Evolutionary conservation across 1,284 basidiomycete genomes (phyloP), one percentile per base, ranked within the genome.

Genomic region (Polyporus tsugae): DNA sequence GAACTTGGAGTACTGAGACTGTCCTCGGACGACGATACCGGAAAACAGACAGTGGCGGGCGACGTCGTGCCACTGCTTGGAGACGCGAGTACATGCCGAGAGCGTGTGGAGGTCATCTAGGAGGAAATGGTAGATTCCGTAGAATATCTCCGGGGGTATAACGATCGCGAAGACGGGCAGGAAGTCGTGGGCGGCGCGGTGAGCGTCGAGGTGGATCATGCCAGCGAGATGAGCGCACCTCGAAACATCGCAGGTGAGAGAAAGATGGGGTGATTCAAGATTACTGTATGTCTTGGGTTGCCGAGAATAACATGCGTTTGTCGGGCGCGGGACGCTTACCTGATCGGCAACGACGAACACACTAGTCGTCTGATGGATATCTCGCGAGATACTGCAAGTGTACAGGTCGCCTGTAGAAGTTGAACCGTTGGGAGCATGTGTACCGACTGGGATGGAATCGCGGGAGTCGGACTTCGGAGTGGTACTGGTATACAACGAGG

Each of bases 71-170:
- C 55, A 58, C n/a, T 38, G 55, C 19, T 58, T 58, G 33, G 35
- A 58, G 10, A 58, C 55, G 19, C 55, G 55, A 29, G 55, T 58
- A n/a, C 55, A 58, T 6, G 55, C 55, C 33, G 55, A 58, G 15
- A 58, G 55, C 19, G 55, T 58, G n/a, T 7, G n/a, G 19, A 38
- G 19, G 35, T 58, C 55, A 38, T 58, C 9, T 13, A 35, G 1
- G 19, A 58, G 35, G 55, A 38, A 58, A 6, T 58, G 17, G 35
- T 58, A 58, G 55, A 58, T 38, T 13, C 33, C 15, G 33, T 58
- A 58, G 35, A 58, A 58, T 35, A 58, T 58, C 17, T 58, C 55
- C 7, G 55, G 55, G 35, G 55, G 55, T n/a, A 58, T 36, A 4
- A 3, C 55, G 11, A 38, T 13, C 35, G 35, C 22, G 52, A 55